Percentiles rank a stretch among this genome's conserved stretches.
Conservation (phyloP, 2,329 filamentous ascomycete species). For the Ophiocordyceps sinensis region DNA sequence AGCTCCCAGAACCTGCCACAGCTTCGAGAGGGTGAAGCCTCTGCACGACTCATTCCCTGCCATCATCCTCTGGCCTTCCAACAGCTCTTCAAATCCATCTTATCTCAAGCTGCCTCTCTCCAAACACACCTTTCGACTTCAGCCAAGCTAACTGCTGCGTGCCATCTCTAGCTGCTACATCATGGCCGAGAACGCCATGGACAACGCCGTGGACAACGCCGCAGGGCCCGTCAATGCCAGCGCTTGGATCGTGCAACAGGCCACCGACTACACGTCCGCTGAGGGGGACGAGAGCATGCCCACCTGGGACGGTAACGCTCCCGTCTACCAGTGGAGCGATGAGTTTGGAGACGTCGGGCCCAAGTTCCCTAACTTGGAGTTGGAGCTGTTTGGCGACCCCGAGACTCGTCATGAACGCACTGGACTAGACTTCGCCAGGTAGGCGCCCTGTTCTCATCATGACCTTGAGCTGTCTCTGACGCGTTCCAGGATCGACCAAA, state of each 20-base stretch:
- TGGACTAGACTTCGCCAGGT: conserved; percentile 52
- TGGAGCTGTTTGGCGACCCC: conserved; percentile 54
- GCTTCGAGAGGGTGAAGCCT: too few relatives aligned
- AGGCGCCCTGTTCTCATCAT: conserved; percentile 15
- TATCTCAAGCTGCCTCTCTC: too few relatives aligned
- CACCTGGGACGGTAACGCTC: conserved; percentile 39
- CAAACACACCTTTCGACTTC: too few relatives aligned
- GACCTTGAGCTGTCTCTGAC: conserved; percentile 9
- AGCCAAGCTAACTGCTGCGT: neutral
- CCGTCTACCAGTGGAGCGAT: conserved; percentile 69
- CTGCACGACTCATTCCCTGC: too few relatives aligned
- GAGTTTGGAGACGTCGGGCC: conserved; percentile 80
- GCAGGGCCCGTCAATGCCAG: conserved; percentile 11
- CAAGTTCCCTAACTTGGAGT: conserved; percentile 53
- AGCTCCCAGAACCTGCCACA: too few relatives aligned
- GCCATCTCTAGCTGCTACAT: neutral
- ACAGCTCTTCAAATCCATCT: neutral
- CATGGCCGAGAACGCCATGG: neutral
- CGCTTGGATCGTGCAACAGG: conserved; percentile 31
- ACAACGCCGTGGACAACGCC: conserved; percentile 7
- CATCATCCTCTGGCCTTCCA: too few relatives aligned
- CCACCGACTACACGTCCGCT: conserved; percentile 32
- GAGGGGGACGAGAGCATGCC: conserved; percentile 5
- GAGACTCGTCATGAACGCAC: conserved; percentile 29
- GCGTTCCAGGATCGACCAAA: conserved; percentile 32